Evolutionary conservation across 2,329 filamentous ascomycete genomes (phyloP).

Genomic region (Calonectria fujianensis): DNA sequence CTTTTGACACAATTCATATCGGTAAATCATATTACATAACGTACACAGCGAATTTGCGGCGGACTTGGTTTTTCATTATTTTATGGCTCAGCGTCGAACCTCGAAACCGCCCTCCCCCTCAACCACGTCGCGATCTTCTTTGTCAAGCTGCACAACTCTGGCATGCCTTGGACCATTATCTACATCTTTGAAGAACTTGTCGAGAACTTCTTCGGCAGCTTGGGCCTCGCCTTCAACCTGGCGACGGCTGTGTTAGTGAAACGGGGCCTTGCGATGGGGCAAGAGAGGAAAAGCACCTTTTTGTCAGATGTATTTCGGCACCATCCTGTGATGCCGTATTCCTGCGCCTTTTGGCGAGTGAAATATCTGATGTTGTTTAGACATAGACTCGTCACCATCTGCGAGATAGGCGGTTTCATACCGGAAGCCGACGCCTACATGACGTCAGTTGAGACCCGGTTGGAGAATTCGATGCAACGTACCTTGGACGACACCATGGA

Average conservation of each 20-base stretch:
- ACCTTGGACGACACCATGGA: conserved; percentile 83
- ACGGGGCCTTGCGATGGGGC: not conserved
- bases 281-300: conserved; percentile 64
- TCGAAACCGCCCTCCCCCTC: conserved; percentile 82
- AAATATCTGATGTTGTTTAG: conserved; percentile 67
- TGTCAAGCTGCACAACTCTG: conserved; percentile 83
- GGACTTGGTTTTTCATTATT: not conserved
- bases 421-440: conserved; percentile 74
- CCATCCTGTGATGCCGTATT: conserved; percentile 75
- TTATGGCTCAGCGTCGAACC: conserved; percentile 66
- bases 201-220: conserved; percentile 78
- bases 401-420: conserved; percentile 49
- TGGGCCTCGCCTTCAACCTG: conserved; percentile 95
- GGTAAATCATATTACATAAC: not conserved
- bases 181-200: conserved; percentile 83
- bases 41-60: not conserved
- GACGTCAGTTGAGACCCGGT: conserved; percentile 53
- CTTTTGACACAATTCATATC: not conserved
- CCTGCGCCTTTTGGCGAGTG: conserved; percentile 70
- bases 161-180: conserved; percentile 84
- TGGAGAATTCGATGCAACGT: conserved; percentile 46
- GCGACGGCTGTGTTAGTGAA: conserved; percentile 42
- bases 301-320: conserved; percentile 75
- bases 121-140: conserved; percentile 78
- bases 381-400: not conserved